Evolutionary conservation across 352 stramenopile genomes (phyloP).

Genomic region (Pythium volutum): DNA sequence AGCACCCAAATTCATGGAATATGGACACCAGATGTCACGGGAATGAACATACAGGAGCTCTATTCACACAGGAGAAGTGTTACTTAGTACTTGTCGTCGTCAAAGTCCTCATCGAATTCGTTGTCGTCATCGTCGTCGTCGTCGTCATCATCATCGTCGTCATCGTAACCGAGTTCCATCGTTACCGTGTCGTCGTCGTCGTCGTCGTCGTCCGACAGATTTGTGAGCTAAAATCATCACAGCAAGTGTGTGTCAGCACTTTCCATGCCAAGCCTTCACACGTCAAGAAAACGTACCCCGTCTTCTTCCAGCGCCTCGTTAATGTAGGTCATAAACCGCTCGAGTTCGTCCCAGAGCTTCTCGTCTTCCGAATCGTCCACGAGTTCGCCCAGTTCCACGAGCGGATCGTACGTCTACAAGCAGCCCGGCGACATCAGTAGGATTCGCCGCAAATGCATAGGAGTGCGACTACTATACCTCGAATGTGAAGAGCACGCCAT

Average conservation of each 20-base stretch:
- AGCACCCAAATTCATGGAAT: neutral
- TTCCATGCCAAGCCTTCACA: neutral
- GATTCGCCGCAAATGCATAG: too few species aligned
- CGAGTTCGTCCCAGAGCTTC: conserved; percentile 34
- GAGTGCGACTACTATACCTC: conserved; percentile 39
- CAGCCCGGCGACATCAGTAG: too few species aligned
- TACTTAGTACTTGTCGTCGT: conserved; percentile 7
- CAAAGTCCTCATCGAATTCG: conserved; percentile 28
- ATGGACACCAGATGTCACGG: neutral
- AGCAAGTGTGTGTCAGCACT: conserved; percentile 1
- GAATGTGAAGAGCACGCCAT: conserved; percentile 50
- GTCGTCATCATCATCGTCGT: too few species aligned
- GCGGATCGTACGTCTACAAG: conserved; percentile 55
- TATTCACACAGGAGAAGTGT: neutral
- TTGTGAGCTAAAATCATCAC: neutral
- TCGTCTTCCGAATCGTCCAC: conserved; percentile 39
- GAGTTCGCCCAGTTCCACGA: conserved; percentile 53
- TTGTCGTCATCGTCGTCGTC: conserved; percentile 42
- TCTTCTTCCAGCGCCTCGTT: conserved; percentile 51
- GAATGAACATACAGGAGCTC: neutral
- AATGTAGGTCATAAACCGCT: conserved; percentile 59
- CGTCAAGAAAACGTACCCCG: conserved; percentile 29
- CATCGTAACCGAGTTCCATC: conserved; percentile 28
- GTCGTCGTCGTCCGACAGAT: conserved; percentile 26
- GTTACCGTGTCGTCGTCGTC: conserved; percentile 27